These are phyloP conservation scores for Elsinoe ampelina DNA, from an alignment of 2,329 filamentous ascomycete genomes.

Conservation along the genomic window DNA sequence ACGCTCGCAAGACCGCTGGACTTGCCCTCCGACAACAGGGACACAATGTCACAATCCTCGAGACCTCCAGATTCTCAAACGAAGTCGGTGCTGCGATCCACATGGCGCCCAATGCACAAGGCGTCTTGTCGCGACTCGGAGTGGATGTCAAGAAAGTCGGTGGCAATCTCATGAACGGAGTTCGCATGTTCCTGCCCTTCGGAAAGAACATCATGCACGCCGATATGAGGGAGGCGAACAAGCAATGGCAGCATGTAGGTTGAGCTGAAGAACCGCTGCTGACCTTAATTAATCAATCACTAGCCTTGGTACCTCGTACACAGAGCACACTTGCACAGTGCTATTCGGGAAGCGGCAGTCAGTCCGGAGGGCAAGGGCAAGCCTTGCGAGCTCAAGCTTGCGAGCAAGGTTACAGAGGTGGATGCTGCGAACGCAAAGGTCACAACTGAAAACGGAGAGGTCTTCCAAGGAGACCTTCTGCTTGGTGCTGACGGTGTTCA, in stretches of 20 bases:
- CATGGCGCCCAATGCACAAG: slow-evolving; percentile 20
- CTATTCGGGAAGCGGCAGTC: slow-evolving; percentile 21
- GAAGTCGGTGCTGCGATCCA: slow-evolving; percentile 25
- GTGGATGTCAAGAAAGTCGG: slow-evolving; percentile 17
- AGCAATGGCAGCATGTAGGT: slow-evolving; percentile 22
- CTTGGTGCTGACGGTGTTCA: slow-evolving; percentile 28
- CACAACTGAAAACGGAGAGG: slow-evolving; percentile 22
- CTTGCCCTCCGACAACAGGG: slow-evolving; percentile 22
- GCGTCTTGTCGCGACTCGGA: slow-evolving; percentile 18
- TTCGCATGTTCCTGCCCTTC: not conserved
- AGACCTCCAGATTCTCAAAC: slow-evolving; percentile 22
- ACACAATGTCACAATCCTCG: slow-evolving; percentile 23
- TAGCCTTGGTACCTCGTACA: slow-evolving; percentile 24
- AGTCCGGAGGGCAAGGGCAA: slow-evolving; percentile 19
- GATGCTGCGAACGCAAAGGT: slow-evolving; percentile 21
- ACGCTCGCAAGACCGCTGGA: slow-evolving; percentile 18
- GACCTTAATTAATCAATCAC: not conserved
- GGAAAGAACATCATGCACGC: slow-evolving; percentile 13
- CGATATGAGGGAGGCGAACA: slow-evolving; percentile 13
- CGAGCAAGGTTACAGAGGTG: slow-evolving; percentile 20
- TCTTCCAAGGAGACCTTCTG: slow-evolving; percentile 23
- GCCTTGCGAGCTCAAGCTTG: slow-evolving; percentile 20
- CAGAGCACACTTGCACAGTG: slow-evolving; percentile 25
- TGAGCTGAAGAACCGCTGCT: not conserved
- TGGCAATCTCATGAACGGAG: slow-evolving; percentile 13